Base-by-base conservation (phyloP, 139 green algal genomes). In the Chlorella ohadii region DNA sequence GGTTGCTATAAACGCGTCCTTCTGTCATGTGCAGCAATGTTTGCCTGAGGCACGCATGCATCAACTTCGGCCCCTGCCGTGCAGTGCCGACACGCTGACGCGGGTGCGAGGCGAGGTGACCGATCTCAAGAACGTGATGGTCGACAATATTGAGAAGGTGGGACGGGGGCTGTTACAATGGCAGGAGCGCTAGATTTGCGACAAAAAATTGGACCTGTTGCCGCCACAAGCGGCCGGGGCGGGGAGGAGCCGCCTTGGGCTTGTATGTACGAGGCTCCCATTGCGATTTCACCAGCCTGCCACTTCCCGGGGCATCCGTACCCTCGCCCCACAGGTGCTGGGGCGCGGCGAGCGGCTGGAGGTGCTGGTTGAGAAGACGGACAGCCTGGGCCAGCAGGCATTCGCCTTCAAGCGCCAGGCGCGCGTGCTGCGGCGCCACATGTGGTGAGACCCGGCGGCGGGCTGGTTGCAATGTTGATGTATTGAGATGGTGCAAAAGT, bases 311-410 rank as follows among this genome's bases (percentile, higher is more conserved):
- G 27, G 1, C 11, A 15, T 39, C 27, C 1, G 28, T 63, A 1
- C 28, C 44, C 39, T n/a, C 28, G 38, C 68, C 68, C 68, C 41
- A 15, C 85, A 96, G 91, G 94, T 99, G 78, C 85, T 99, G 76
- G 96, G 98, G 39, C 89, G 96, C 5, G 96, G 96, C 1, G 95
- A 99, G 86, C 90, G 93, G 79, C 95, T 99, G 31, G 96, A 99
- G 90, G 88, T 99, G 84, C 90, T 99, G 72, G 96, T 98, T 44
- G 91, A 98, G 88, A 98, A 97, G 84, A 96, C 96, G 25, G 96
- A 98, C 63, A 87, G 93, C 6, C 85, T 96, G 65, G 87, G 93
- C 41, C 84, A 89, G 5, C 86, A 95, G 61, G 91, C 94, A 0
- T 94, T 98, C 79, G 90, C 89, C 12, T 99, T 99, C 92, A 93